These are phyloP conservation scores for Kwoniella sp. DNA, from an alignment of 768 basidiomycete genomes.

Conservation along the genomic window DNA sequence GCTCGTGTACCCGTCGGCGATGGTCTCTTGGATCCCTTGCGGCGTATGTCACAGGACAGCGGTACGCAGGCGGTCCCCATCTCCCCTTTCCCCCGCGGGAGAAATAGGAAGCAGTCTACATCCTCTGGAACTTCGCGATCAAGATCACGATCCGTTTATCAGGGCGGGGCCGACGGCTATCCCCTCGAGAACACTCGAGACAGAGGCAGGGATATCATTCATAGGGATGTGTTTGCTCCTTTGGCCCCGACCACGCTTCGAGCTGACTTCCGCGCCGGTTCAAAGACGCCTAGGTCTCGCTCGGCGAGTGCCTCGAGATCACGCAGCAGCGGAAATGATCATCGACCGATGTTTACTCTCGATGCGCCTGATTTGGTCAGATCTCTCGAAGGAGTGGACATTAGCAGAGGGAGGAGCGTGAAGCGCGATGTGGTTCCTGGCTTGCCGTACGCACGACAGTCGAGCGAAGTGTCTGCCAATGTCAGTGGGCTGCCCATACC, in stretches of 20 bases:
- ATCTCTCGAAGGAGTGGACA: constrained; percentile 13
- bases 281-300: constrained; percentile 23
- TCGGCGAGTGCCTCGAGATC: constrained; percentile 28
- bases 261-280: neutral
- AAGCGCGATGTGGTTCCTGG: constrained; percentile 13
- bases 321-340: constrained; percentile 20
- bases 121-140: neutral
- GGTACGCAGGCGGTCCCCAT: constrained; percentile 22
- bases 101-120: constrained; percentile 9
- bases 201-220: neutral
- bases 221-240: constrained; percentile 11
- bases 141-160: neutral
- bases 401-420: constrained; percentile 5
- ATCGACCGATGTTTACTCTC: constrained; percentile 24
- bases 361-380: constrained; percentile 21
- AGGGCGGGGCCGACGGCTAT: neutral
- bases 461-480: constrained; percentile 5
- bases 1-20: constrained; percentile 20
- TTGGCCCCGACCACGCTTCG: neutral
- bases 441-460: constrained; percentile 14
- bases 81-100: constrained; percentile 16
- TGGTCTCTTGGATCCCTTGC: constrained; percentile 13
- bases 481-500: constrained; percentile 19
- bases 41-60: constrained; percentile 6
- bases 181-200: neutral